A percentile compares a stretch with the other conserved stretches of the same genome.
phyloP scores from a whole-genome alignment of 140 eudicot genomes.

The Artemisia princeps region DNA sequence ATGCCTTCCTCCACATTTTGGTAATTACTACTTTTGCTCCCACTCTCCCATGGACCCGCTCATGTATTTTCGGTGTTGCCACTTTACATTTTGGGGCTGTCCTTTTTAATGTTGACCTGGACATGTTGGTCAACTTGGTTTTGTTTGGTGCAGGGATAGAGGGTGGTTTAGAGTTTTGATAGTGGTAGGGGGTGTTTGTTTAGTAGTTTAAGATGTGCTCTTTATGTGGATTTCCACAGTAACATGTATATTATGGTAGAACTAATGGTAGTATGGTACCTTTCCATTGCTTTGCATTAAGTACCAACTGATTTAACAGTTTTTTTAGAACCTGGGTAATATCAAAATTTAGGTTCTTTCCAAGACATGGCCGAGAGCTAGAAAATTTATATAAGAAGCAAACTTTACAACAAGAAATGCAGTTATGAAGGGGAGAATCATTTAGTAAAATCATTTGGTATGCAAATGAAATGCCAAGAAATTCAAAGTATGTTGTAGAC shows the following conservation, averaged over 20 bases:
- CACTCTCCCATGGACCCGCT: not conserved
- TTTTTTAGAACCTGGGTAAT: not conserved
- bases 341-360: too few species aligned
- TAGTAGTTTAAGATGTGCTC: constrained; percentile 9
- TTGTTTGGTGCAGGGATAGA: constrained; percentile 18
- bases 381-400: too few species aligned
- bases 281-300: constrained; percentile 13
- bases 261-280: not conserved
- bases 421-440: too few species aligned
- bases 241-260: constrained; percentile 6
- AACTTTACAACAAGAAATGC: too few species aligned
- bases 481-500: not conserved
- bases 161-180: constrained; percentile 15
- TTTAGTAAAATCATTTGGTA: not conserved
- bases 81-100: constrained; percentile 22
- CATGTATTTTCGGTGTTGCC: not conserved
- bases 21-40: constrained; percentile 22
- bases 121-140: constrained; percentile 17
- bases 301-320: not conserved
- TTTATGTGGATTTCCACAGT: constrained; percentile 11
- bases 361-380: too few species aligned
- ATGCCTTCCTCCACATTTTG: constrained; percentile 14
- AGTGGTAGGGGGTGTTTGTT: constrained; percentile 13
- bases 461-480: not conserved
- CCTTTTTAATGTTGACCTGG: not conserved